Evolutionary conservation across 495 filamentous ascomycete genomes (phyloP).

Genomic region (Penicillium subrubescens): DNA sequence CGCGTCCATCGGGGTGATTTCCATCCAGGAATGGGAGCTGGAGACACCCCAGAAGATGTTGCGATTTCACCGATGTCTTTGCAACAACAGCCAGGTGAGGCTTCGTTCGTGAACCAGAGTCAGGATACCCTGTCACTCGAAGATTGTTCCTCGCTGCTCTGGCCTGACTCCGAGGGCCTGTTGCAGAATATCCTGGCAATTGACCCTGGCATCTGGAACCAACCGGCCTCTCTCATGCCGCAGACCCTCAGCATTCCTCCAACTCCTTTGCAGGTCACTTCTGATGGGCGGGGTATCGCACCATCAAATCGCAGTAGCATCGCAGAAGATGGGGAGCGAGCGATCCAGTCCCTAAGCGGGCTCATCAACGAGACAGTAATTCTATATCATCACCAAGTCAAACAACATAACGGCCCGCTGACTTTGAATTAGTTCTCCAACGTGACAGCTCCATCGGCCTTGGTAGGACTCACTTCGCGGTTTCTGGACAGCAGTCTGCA

Average conservation of each 20-base stretch:
- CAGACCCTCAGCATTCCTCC: neutral
- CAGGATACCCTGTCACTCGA: neutral
- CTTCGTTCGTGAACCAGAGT: neutral
- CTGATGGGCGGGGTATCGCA: neutral
- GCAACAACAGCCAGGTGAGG: neutral
- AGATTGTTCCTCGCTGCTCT: constrained; percentile 3
- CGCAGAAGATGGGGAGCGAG: neutral
- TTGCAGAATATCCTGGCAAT: neutral
- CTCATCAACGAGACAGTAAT: neutral
- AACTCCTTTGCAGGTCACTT: neutral
- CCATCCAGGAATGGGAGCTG: neutral
- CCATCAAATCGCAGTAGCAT: neutral
- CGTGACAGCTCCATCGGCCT: constrained; percentile 1
- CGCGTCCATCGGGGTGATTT: neutral
- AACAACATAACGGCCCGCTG: neutral
- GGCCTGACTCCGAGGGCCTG: neutral
- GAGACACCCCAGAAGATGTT: neutral
- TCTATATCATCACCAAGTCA: neutral
- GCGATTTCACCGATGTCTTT: neutral
- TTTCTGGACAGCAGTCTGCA: constrained; percentile 2
- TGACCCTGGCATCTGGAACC: neutral
- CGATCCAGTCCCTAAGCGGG: neutral
- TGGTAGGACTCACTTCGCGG: neutral
- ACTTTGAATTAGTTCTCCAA: neutral
- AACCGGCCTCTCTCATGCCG: neutral